Percentiles rank a stretch among this genome's conserved stretches.
Evolutionary conservation across 2,329 filamentous ascomycete species (phyloP).

Genomic region (Trichoderma simmonsii): DNA sequence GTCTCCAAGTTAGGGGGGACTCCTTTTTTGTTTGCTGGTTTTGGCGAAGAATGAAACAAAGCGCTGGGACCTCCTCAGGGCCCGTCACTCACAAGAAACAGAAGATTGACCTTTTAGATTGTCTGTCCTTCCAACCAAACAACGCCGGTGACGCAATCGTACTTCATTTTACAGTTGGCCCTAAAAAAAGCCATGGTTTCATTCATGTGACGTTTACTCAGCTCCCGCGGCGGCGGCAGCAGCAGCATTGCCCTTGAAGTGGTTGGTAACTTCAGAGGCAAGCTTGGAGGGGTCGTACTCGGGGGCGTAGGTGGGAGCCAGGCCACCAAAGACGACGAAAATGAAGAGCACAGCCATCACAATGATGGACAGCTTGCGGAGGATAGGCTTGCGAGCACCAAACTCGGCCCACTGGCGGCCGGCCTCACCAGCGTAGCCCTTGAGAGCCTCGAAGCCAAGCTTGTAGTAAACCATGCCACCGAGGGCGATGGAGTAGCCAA

Average conservation of each 20-base stretch:
- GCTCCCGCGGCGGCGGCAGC: constrained; percentile 9
- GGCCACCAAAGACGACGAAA: constrained; percentile 66
- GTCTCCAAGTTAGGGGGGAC: constrained; percentile 30
- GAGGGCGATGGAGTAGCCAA: constrained; percentile 79
- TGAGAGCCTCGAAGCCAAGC: constrained; percentile 78
- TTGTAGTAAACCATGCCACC: constrained; percentile 75
- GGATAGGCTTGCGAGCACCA: constrained; percentile 69
- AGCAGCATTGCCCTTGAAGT: constrained; percentile 37
- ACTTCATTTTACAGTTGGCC: constrained; percentile 12
- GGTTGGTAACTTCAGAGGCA: constrained; percentile 47
- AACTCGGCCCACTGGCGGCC: constrained; percentile 83
- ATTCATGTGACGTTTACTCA: constrained; percentile 10
- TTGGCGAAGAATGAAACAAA: constrained; percentile 26
- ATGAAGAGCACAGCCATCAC: constrained; percentile 59
- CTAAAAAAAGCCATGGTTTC: not conserved
- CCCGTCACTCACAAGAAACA: constrained; percentile 23
- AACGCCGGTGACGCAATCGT: constrained; percentile 21
- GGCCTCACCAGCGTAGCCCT: constrained; percentile 70
- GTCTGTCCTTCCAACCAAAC: constrained; percentile 30
- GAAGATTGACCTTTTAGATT: constrained; percentile 29
- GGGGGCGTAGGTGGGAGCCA: constrained; percentile 59
- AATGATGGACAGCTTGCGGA: constrained; percentile 75
- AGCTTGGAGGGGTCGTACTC: constrained; percentile 52
- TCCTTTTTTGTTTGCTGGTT: constrained; percentile 17
- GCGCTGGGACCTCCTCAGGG: constrained; percentile 26